Evolutionary conservation across 768 basidiomycete genomes (phyloP).

Genomic region (Tylopilus vinaceipallidus): DNA sequence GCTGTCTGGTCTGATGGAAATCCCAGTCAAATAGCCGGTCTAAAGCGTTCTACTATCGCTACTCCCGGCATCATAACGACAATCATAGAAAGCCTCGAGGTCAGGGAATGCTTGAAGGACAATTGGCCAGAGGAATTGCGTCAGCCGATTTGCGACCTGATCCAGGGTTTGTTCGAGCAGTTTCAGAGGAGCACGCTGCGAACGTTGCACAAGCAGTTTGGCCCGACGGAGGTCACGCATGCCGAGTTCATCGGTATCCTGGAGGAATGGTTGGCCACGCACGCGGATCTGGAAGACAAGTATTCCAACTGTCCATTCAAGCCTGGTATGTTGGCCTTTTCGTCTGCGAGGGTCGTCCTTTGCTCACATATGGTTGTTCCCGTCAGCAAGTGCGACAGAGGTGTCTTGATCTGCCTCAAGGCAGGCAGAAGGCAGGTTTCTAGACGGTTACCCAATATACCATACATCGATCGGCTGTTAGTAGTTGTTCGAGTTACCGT

Average conservation of each 20-base stretch:
- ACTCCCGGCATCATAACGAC: neutral
- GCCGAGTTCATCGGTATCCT: neutral
- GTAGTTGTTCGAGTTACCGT: no score
- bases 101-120: neutral
- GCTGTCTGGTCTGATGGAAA: neutral
- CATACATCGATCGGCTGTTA: no score
- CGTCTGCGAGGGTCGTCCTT: no score
- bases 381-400: no score
- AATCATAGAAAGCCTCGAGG: neutral
- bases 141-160: neutral
- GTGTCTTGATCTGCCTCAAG: no score
- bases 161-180: neutral
- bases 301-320: no score
- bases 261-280: neutral
- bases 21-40: rapidly evolving
- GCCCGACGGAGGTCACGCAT: neutral
- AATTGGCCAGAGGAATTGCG: neutral
- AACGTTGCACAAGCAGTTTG: no score
- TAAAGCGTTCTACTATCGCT: neutral
- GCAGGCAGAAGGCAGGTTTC: no score
- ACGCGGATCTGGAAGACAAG: no score
- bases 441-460: no score
- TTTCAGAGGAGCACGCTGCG: neutral
- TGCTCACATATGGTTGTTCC: no score
- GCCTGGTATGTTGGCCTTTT: no score